phyloP scores from a whole-genome alignment of 2,329 filamentous ascomycete species.

The Colletotrichum sp. region DNA sequence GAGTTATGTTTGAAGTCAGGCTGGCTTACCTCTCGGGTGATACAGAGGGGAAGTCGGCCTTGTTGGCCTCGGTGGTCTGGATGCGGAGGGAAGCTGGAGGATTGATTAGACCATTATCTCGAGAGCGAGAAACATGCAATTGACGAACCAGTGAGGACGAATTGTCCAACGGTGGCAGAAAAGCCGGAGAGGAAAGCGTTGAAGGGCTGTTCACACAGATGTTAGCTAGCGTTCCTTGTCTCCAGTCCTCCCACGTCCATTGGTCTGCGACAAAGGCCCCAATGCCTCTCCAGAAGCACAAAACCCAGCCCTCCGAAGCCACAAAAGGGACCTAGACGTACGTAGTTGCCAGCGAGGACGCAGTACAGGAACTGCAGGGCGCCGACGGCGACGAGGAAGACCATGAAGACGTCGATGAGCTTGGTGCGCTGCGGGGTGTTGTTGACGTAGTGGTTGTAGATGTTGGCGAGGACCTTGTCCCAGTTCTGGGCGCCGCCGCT shows the following conservation, averaged over 20 bases:
- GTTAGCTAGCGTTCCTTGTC: constrained; percentile 24
- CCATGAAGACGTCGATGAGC: constrained; percentile 90
- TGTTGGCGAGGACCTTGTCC: constrained; percentile 68
- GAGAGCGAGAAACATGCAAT: constrained; percentile 17
- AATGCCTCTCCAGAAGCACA: neutral
- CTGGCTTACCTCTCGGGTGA: constrained; percentile 76
- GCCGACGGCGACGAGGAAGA: constrained; percentile 83
- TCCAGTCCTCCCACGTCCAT: too few relatives aligned
- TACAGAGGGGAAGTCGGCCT: constrained; percentile 75
- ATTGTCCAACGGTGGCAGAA: constrained; percentile 92
- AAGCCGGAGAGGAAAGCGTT: constrained; percentile 98
- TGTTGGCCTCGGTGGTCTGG: constrained; percentile 87
- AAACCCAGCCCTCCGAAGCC: neutral
- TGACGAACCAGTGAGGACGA: constrained; percentile 83
- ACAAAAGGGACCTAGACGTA: constrained; percentile 50
- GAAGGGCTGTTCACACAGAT: constrained; percentile 74
- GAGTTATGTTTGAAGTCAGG: neutral
- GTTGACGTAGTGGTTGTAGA: constrained; percentile 80
- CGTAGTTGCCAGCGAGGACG: constrained; percentile 90
- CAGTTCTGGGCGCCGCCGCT: constrained; percentile 37
- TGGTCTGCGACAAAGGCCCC: neutral
- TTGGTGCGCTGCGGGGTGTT: constrained; percentile 90
- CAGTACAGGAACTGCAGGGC: constrained; percentile 95
- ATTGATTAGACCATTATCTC: neutral
- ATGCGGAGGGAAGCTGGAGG: constrained; percentile 76